Conservation (phyloP, 73 alveolate species). For the Tetrahymena borealis region DNA sequence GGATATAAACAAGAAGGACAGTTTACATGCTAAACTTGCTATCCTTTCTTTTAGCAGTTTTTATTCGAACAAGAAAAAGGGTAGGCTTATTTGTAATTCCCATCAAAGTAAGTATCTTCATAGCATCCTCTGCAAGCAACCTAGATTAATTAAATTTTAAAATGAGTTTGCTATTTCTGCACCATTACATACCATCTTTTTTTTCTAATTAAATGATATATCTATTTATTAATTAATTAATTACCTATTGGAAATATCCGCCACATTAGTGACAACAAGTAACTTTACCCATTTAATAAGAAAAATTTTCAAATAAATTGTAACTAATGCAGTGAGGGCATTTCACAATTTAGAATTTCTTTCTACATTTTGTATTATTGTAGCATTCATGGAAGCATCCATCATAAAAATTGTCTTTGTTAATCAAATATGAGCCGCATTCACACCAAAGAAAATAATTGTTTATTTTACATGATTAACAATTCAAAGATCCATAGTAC, state of each 20-base stretch:
- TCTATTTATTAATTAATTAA: neutral
- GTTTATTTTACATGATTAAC: neutral
- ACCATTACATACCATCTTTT: no score
- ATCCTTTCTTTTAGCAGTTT: neutral
- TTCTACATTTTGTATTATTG: neutral
- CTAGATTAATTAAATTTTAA: neutral
- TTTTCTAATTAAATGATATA: neutral
- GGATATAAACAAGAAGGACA: neutral
- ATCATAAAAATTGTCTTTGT: neutral
- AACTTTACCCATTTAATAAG: neutral
- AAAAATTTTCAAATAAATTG: neutral
- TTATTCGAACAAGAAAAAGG: neutral
- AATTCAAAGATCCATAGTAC: neutral
- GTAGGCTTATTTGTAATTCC: neutral
- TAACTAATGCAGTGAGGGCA: neutral
- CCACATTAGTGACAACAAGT: neutral
- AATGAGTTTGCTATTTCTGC: no score
- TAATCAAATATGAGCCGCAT: neutral
- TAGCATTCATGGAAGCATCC: neutral
- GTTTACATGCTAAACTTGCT: neutral
- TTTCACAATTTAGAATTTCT: neutral
- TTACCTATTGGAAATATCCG: neutral
- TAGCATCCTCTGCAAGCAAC: neutral
- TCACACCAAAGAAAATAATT: neutral
- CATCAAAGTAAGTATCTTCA: neutral